Conservation (phyloP, 257 asterid species). For the Salvia miltiorrhiza region DNA sequence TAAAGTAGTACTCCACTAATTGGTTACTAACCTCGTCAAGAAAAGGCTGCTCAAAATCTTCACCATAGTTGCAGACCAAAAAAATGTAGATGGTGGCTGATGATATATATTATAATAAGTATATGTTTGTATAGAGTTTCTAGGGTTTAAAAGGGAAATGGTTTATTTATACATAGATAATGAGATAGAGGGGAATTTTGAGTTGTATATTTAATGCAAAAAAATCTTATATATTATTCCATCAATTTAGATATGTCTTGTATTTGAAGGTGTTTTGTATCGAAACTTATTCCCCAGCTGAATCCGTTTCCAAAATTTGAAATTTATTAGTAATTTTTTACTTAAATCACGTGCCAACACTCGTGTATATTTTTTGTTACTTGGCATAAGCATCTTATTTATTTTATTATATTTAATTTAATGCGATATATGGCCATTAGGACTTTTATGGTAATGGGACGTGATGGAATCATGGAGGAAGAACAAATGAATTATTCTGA, state of each 20-base stretch:
- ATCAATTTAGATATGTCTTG: not conserved
- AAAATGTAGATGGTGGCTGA: not conserved
- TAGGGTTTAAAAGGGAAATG: not conserved
- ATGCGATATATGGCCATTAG: not conserved
- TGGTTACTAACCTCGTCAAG: conserved; percentile 21
- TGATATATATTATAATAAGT: too few species aligned
- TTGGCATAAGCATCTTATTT: not conserved
- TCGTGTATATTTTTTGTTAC: not conserved
- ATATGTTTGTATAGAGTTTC: not conserved
- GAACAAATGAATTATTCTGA: not conserved
- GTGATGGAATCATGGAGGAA: not conserved
- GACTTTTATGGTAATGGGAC: not conserved
- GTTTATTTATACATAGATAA: not conserved
- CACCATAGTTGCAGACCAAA: conserved; percentile 14
- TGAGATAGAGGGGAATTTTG: not conserved
- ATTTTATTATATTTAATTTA: not conserved
- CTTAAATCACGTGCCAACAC: not conserved
- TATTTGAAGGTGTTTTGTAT: not conserved
- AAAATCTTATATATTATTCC: not conserved
- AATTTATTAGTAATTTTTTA: not conserved
- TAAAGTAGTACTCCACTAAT: too few species aligned
- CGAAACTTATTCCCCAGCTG: not conserved
- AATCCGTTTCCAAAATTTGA: not conserved
- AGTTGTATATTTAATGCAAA: not conserved
- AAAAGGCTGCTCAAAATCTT: conserved; percentile 22